Percentiles rank a stretch among this genome's conserved stretches.
These are phyloP conservation scores for Trichosporon sp. DNA, from an alignment of 1,284 basidiomycete genomes.

Conservation along the genomic window DNA sequence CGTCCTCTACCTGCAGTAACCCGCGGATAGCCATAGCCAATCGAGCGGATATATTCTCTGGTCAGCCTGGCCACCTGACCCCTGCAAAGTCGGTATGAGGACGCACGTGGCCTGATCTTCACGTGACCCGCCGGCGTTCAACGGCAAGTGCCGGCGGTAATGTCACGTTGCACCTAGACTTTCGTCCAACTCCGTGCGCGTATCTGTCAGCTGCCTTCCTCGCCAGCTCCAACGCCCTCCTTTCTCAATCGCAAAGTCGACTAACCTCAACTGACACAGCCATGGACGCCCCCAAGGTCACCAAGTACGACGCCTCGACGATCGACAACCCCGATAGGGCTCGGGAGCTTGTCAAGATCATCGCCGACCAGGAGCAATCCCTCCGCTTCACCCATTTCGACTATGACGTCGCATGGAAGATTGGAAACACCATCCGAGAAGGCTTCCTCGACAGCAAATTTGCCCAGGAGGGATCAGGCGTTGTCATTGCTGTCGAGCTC, in stretches of 20 bases:
- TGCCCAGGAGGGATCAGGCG: conserved; percentile 22
- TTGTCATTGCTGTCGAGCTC: conserved; percentile 40
- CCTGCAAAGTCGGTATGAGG: background rate
- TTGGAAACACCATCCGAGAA: conserved; percentile 29
- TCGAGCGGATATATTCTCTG: no score
- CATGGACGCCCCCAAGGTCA: background rate
- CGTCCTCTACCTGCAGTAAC: no score
- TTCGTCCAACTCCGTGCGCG: background rate
- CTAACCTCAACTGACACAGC: background rate
- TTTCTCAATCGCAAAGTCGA: background rate
- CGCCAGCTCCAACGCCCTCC: no score
- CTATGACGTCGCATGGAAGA: conserved; percentile 27
- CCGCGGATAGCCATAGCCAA: no score
- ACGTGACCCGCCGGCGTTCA: background rate
- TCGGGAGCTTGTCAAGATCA: conserved; percentile 4
- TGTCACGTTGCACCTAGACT: background rate
- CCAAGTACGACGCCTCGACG: background rate
- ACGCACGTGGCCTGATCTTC: background rate
- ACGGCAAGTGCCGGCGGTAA: background rate
- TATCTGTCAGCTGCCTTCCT: background rate
- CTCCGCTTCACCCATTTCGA: conserved; percentile 25
- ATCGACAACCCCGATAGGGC: background rate
- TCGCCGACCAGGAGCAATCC: conserved; percentile 18
- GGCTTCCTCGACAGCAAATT: conserved; percentile 20
- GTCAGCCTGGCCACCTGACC: no score